These are phyloP conservation scores for Amphibolis antarctica DNA, from an alignment of 106 monocot species.

Conservation along the genomic window DNA sequence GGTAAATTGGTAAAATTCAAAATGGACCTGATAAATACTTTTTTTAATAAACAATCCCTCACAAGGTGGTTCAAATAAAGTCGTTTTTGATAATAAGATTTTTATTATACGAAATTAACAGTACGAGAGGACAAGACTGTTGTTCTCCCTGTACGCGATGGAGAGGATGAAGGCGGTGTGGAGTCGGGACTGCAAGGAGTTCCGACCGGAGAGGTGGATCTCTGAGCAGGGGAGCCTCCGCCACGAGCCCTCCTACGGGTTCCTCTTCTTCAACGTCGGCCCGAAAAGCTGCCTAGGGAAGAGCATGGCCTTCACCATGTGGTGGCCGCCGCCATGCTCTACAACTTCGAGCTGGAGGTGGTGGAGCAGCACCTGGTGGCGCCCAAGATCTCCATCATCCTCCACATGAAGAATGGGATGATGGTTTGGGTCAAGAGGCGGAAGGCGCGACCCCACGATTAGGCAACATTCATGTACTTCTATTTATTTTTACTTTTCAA, in stretches of 20 bases:
- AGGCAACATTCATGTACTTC: no score
- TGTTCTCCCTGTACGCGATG: constrained; percentile 34
- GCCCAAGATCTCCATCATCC: constrained; percentile 42
- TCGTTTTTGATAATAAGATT: no score
- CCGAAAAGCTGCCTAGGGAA: constrained; percentile 53
- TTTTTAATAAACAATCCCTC: no score
- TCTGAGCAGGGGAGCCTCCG: constrained; percentile 15
- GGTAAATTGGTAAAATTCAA: no score
- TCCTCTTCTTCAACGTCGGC: constrained; percentile 39
- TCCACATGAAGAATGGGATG: constrained; percentile 55
- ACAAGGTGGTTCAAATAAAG: no score
- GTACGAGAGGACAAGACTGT: not conserved
- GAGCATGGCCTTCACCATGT: constrained; percentile 35
- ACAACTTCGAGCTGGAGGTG: constrained; percentile 22
- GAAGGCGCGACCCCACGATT: no score
- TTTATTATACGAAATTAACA: no score
- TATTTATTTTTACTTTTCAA: no score
- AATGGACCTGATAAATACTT: no score
- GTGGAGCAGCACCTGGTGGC: constrained; percentile 11
- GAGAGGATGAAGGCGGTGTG: constrained; percentile 49
- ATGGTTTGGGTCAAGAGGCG: constrained; percentile 31
- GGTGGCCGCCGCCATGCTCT: constrained; percentile 34
- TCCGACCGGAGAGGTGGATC: constrained; percentile 61
- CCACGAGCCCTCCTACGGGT: constrained; percentile 44
- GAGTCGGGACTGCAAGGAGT: constrained; percentile 61